Percentiles rank a stretch among this genome's conserved stretches.
Conservation (phyloP, 2,329 filamentous ascomycete species). For the Pseudopyrenochaeta lycopersici region DNA sequence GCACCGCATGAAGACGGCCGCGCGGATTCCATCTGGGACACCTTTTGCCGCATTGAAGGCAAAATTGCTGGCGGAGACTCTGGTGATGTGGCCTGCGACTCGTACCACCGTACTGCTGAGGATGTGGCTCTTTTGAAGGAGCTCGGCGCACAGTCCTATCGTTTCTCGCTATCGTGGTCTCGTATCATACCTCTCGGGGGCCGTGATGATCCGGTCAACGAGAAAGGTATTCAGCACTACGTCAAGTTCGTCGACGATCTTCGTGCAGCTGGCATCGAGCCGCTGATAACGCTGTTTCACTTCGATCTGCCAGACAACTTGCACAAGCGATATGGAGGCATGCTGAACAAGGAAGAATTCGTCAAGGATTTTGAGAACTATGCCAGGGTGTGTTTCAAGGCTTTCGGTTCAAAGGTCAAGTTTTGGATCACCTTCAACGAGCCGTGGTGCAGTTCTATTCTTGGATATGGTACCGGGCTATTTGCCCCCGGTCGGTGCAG, state of each 20-base stretch:
- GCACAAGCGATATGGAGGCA: slow-evolving; percentile 81
- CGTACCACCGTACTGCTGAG: slow-evolving; percentile 79
- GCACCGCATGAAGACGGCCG: slow-evolving; percentile 78
- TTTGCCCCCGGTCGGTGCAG: slow-evolving; percentile 85
- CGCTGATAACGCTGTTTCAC: slow-evolving; percentile 85
- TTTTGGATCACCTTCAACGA: slow-evolving; percentile 94
- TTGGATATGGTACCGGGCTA: slow-evolving; percentile 79
- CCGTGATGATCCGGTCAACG: slow-evolving; percentile 81
- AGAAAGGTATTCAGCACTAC: slow-evolving; percentile 80
- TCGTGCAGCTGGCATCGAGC: slow-evolving; percentile 77
- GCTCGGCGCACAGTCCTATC: slow-evolving; percentile 77
- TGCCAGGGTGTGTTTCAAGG: slow-evolving; percentile 77
- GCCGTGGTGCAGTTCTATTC: slow-evolving; percentile 83
- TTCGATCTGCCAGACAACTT: slow-evolving; percentile 86
- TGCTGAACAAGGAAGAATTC: slow-evolving; percentile 84
- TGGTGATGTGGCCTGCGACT: slow-evolving; percentile 84
- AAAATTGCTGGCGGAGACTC: slow-evolving; percentile 83
- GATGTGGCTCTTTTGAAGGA: slow-evolving; percentile 81
- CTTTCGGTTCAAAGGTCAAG: slow-evolving; percentile 77
- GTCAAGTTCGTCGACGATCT: slow-evolving; percentile 81
- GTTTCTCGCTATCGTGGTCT: slow-evolving; percentile 85
- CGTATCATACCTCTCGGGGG: slow-evolving; percentile 87
- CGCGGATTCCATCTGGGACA: slow-evolving; percentile 87
- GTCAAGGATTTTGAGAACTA: slow-evolving; percentile 83
- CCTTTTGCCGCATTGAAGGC: slow-evolving; percentile 81